These are phyloP conservation scores for Fagopyrum homotropicum DNA, from an alignment of 148 eudicot species.

Conservation along the genomic window DNA sequence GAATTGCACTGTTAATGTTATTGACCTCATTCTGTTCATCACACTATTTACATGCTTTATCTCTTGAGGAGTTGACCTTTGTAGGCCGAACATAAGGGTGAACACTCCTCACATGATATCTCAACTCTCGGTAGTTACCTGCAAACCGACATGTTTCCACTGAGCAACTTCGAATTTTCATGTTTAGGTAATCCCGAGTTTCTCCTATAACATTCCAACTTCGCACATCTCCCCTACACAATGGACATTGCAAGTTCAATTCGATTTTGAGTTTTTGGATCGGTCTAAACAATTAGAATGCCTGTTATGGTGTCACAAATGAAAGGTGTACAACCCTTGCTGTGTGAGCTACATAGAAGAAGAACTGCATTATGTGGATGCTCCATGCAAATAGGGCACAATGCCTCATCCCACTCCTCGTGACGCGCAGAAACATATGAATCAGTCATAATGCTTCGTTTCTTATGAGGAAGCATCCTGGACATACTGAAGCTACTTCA, in stretches of 20 bases:
- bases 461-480: too few species aligned
- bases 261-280: slow-evolving; percentile 41
- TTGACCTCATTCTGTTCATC: slow-evolving; percentile 72
- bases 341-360: too few species aligned
- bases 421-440: too few species aligned
- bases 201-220: slow-evolving; percentile 80
- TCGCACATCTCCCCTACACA: slow-evolving; percentile 71
- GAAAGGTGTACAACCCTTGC: too few species aligned
- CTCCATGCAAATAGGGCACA: too few species aligned
- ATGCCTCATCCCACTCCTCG: too few species aligned
- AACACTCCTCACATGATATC: slow-evolving; percentile 69
- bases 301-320: slow-evolving; percentile 89
- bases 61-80: slow-evolving; percentile 72
- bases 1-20: slow-evolving; percentile 80
- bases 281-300: slow-evolving; percentile 98
- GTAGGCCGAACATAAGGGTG: slow-evolving; percentile 81
- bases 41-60: slow-evolving; percentile 66
- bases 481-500: too few species aligned
- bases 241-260: slow-evolving; percentile 58
- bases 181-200: slow-evolving; percentile 55
- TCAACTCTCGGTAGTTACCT: slow-evolving; percentile 69
- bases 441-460: too few species aligned
- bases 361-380: too few species aligned
- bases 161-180: slow-evolving; percentile 68
- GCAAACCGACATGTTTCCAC: slow-evolving; percentile 66